These are phyloP conservation scores for Aureobasidium sp. DNA, from an alignment of 2,329 filamentous ascomycete genomes.

Conservation along the genomic window DNA sequence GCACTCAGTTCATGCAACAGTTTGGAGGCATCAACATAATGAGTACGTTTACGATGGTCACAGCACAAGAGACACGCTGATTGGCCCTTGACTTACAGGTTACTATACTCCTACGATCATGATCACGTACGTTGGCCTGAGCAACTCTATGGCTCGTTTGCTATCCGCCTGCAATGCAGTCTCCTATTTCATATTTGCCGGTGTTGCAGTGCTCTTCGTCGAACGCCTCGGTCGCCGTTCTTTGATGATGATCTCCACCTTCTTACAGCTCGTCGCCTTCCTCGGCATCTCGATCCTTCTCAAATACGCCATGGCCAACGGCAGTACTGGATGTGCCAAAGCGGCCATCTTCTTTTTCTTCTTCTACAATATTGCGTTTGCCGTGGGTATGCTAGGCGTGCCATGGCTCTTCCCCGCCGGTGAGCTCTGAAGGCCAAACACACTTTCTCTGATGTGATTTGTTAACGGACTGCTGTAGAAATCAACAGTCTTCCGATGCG, in stretches of 20 bases:
- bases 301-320: constrained; percentile 31
- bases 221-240: constrained; percentile 51
- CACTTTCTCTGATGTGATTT: neutral
- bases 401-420: constrained; percentile 19
- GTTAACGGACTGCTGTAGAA: constrained; percentile 38
- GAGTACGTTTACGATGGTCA: too few species aligned
- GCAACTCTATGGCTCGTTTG: constrained; percentile 45
- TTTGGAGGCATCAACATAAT: constrained; percentile 37
- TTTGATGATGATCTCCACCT: constrained; percentile 52
- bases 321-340: constrained; percentile 27
- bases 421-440: neutral
- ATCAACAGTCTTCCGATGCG: constrained; percentile 46
- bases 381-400: constrained; percentile 42
- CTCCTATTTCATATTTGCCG: constrained; percentile 42
- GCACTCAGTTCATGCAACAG: constrained; percentile 49
- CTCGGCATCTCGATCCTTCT: constrained; percentile 47
- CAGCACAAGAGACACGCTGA: too few species aligned
- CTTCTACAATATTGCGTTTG: constrained; percentile 50
- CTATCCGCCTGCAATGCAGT: constrained; percentile 50
- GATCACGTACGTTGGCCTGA: constrained; percentile 50
- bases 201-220: constrained; percentile 42
- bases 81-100: too few species aligned
- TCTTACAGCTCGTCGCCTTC: constrained; percentile 48
- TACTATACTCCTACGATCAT: constrained; percentile 55
- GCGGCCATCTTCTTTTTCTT: constrained; percentile 47